phyloP scores from a whole-genome alignment of 345 rosid genomes.

The Aurinia saxatilis region DNA sequence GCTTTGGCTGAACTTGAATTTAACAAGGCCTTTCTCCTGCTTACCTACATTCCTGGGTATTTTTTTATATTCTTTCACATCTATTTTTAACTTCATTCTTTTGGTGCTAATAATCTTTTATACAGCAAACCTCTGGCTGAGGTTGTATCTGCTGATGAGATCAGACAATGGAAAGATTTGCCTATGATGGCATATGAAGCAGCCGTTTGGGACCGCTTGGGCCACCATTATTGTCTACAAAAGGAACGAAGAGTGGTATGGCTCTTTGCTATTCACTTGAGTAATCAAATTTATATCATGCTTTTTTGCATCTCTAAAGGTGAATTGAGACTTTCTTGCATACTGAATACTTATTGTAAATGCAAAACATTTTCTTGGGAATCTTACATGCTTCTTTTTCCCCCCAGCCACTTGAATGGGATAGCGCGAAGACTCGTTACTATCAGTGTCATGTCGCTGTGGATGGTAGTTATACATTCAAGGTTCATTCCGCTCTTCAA shows the following conservation, averaged over 20 bases:
- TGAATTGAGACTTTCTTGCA: too few species aligned
- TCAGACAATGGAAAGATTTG: conserved; percentile 36
- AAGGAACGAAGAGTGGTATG: conserved; percentile 12
- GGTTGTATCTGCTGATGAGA: conserved; percentile 30
- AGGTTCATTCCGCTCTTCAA: conserved; percentile 30
- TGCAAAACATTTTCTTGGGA: too few species aligned
- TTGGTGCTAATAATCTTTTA: not conserved
- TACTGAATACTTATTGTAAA: too few species aligned
- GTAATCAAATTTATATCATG: too few species aligned
- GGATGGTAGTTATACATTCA: conserved; percentile 40
- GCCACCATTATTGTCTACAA: not conserved
- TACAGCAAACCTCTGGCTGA: conserved; percentile 34
- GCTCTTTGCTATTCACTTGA: not conserved
- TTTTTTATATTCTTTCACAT: not conserved
- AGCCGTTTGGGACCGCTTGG: conserved; percentile 35
- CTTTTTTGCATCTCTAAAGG: too few species aligned
- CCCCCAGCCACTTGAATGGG: conserved; percentile 45
- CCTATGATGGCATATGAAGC: conserved; percentile 44
- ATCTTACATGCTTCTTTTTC: not conserved
- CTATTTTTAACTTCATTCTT: too few species aligned
- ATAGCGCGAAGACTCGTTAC: conserved; percentile 37
- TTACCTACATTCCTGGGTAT: conserved; percentile 58
- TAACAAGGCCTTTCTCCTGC: conserved; percentile 48
- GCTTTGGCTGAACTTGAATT: conserved; percentile 63
- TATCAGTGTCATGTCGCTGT: conserved; percentile 53